Evolutionary conservation across 257 asterid species (phyloP).

Genomic region (Solanum tarapatanum): DNA sequence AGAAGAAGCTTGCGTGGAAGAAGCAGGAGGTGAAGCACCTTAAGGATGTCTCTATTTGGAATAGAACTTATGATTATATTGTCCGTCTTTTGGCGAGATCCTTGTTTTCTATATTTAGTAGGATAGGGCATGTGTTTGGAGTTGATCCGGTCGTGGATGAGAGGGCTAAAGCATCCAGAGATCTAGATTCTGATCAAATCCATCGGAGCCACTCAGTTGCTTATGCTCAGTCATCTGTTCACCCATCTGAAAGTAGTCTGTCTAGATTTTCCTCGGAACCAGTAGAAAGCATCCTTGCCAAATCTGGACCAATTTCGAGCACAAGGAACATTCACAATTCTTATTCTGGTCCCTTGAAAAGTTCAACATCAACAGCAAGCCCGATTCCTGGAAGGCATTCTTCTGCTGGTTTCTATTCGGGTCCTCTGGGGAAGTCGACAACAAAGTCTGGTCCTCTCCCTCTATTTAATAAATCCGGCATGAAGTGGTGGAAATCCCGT

Average conservation of each 20-base stretch:
- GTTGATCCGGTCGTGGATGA: constrained; percentile 24
- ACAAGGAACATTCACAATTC: constrained; percentile 20
- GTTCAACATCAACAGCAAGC: constrained; percentile 25
- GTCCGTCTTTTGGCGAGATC: constrained; percentile 71
- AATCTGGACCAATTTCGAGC: constrained; percentile 58
- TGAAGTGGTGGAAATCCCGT: constrained; percentile 50
- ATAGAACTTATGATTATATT: constrained; percentile 59
- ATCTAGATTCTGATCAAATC: constrained; percentile 26
- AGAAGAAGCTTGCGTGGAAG: constrained; percentile 70
- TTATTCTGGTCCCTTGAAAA: constrained; percentile 55
- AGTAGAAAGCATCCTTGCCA: constrained; percentile 28
- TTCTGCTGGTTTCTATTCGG: constrained; percentile 37
- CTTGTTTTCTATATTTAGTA: constrained; percentile 48
- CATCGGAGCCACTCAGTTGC: constrained; percentile 50
- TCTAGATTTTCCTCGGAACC: constrained; percentile 43
- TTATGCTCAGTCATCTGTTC: constrained; percentile 65
- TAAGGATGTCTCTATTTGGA: constrained; percentile 67
- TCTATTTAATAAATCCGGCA: constrained; percentile 27
- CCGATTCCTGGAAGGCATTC: constrained; percentile 26
- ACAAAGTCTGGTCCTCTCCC: constrained; percentile 38
- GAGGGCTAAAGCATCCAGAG: constrained; percentile 35
- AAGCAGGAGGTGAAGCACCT: constrained; percentile 65
- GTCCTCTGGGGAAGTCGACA: constrained; percentile 45
- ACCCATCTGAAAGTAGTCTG: constrained; percentile 52
- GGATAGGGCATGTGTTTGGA: constrained; percentile 80